These are phyloP conservation scores for Raffaelea ambrosiae DNA, from an alignment of 2,329 filamentous ascomycete species.

Conservation along the genomic window DNA sequence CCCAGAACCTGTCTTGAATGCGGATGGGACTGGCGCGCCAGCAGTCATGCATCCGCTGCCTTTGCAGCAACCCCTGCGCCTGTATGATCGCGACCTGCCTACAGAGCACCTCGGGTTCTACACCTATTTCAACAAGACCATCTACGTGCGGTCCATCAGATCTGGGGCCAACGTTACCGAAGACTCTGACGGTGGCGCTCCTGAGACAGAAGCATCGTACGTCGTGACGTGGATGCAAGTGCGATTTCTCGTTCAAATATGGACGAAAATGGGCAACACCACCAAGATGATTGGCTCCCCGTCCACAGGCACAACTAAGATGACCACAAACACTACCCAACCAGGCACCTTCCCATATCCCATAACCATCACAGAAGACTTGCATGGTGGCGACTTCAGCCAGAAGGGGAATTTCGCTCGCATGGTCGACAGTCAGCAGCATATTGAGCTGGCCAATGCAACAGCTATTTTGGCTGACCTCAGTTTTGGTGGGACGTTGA, in stretches of 20 bases:
- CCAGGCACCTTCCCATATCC: conserved; percentile 58
- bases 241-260: conserved; percentile 56
- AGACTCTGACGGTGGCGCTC: conserved; percentile 49
- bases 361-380: conserved; percentile 51
- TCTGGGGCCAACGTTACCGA: conserved; percentile 26
- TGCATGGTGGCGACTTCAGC: conserved; percentile 48
- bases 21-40: conserved; percentile 64
- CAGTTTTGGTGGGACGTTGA: conserved; percentile 37
- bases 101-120: conserved; percentile 94
- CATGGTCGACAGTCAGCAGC: conserved; percentile 32
- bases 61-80: conserved; percentile 66
- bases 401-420: conserved; percentile 48
- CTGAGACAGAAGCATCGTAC: conserved; percentile 42
- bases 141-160: conserved; percentile 61
- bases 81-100: conserved; percentile 73
- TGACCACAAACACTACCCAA: conserved; percentile 24
- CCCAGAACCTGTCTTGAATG: conserved; percentile 52
- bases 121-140: conserved; percentile 79
- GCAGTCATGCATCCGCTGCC: conserved; percentile 65
- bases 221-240: conserved; percentile 53
- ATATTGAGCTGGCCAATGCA: conserved; percentile 33
- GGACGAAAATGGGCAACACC: conserved; percentile 44
- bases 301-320: neutral
- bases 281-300: conserved; percentile 28
- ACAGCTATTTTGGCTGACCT: conserved; percentile 41